Conservation (phyloP, 148 eudicot species). For the Chenopodium berlandieri region DNA sequence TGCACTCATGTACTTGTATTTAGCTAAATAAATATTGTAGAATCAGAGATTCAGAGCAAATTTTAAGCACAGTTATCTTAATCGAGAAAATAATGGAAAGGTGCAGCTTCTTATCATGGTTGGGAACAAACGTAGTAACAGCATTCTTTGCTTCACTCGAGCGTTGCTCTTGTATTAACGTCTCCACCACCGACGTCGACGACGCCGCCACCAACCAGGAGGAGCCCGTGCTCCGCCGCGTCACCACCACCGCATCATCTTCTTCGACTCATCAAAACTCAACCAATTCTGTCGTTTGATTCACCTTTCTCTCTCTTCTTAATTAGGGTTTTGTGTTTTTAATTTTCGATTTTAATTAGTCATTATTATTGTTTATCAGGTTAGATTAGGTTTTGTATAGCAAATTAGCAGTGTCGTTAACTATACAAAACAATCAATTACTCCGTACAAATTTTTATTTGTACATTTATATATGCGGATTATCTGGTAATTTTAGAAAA, state of each 20-base stretch:
- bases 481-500: too few relatives aligned
- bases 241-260: not conserved
- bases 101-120: conserved; percentile 5
- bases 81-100: conserved; percentile 4
- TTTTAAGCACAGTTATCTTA: too few relatives aligned
- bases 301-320: not conserved
- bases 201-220: conserved; percentile 30
- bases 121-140: conserved; percentile 52
- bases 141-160: conserved; percentile 77
- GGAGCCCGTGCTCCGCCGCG: not conserved
- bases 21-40: too few relatives aligned
- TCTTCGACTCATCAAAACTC: not conserved
- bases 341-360: not conserved
- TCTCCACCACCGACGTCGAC: conserved; percentile 46
- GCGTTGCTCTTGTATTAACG: conserved; percentile 62
- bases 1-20: too few relatives aligned
- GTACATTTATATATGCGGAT: not conserved
- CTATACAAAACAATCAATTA: too few relatives aligned
- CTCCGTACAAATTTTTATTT: too few relatives aligned
- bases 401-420: not conserved
- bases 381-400: not conserved
- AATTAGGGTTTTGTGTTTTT: not conserved
- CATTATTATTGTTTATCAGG: too few relatives aligned
- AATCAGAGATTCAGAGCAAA: too few relatives aligned
- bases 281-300: not conserved